A percentile compares a stretch with the other conserved stretches of the same genome.
These are phyloP conservation scores for Delitschia confertaspora DNA, from an alignment of 495 filamentous ascomycete genomes.

Conservation along the genomic window DNA sequence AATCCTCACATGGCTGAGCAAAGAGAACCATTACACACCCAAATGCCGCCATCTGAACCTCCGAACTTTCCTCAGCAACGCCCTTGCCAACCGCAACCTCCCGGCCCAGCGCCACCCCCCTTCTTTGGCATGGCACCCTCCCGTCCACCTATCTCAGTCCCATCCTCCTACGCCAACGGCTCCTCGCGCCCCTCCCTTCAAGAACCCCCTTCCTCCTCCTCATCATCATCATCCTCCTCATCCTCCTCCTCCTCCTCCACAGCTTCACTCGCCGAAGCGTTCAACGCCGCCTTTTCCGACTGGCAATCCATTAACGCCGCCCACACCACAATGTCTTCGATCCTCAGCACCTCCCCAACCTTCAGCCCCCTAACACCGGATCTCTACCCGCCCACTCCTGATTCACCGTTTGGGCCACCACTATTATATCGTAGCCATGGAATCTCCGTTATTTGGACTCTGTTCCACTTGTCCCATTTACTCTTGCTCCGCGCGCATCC, in stretches of 20 bases:
- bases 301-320: slow-evolving; percentile 69
- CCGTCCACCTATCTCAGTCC: slow-evolving; percentile 43
- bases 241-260: background rate
- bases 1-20: slow-evolving; percentile 15
- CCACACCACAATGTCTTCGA: slow-evolving; percentile 53
- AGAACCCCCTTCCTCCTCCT: slow-evolving; percentile 7
- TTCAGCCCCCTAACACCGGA: slow-evolving; percentile 75
- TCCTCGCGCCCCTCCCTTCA: background rate
- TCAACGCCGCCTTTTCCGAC: slow-evolving; percentile 61
- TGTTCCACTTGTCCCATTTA: slow-evolving; percentile 75
- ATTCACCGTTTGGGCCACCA: slow-evolving; percentile 73
- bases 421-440: slow-evolving; percentile 76
- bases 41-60: slow-evolving; percentile 5
- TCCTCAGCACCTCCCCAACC: slow-evolving; percentile 53
- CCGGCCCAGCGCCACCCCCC: slow-evolving; percentile 1
- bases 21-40: background rate
- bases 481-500: slow-evolving; percentile 71
- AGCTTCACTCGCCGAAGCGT: slow-evolving; percentile 51
- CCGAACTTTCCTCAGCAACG: slow-evolving; percentile 1
- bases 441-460: slow-evolving; percentile 76
- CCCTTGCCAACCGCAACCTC: slow-evolving; percentile 13
- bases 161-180: slow-evolving; percentile 46
- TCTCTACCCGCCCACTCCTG: slow-evolving; percentile 46
- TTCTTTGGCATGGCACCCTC: slow-evolving; percentile 59
- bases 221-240: slow-evolving; percentile 5